A percentile compares a stretch with the other conserved stretches of the same genome.
These are phyloP conservation scores for Globisporangium cystogenes DNA, from an alignment of 352 stramenopile species.

Conservation along the genomic window DNA sequence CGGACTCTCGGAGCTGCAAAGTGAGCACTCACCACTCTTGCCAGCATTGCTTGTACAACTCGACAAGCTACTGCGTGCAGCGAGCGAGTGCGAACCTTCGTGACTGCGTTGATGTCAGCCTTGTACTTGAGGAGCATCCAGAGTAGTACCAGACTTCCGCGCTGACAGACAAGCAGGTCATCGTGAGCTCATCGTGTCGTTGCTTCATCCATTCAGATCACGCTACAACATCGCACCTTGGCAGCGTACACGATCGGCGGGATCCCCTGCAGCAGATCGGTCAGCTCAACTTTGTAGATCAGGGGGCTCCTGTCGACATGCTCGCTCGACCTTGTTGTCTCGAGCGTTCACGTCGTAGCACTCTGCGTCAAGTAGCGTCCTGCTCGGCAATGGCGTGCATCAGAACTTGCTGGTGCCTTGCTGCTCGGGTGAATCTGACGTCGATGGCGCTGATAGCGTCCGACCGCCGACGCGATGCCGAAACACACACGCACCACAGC, in stretches of 20 bases:
- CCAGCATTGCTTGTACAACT: neutral
- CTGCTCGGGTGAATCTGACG: too few species aligned
- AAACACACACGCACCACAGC: slow-evolving; percentile 35
- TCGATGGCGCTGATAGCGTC: neutral
- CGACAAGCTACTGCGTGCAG: neutral
- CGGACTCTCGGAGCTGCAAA: slow-evolving; percentile 41
- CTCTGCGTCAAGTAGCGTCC: slow-evolving; percentile 32
- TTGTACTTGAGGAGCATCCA: slow-evolving; percentile 49
- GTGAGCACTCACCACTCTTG: neutral
- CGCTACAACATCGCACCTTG: slow-evolving; percentile 25
- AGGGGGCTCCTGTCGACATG: neutral
- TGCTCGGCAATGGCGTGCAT: slow-evolving; percentile 3
- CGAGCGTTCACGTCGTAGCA: slow-evolving; percentile 53
- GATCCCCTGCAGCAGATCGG: slow-evolving; percentile 20
- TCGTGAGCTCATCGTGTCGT: too few species aligned
- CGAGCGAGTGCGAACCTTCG: slow-evolving; percentile 19
- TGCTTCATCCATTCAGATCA: neutral
- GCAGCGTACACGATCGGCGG: slow-evolving; percentile 57
- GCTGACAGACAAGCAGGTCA: slow-evolving; percentile 8
- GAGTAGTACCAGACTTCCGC: slow-evolving; percentile 39
- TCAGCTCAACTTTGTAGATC: too few species aligned
- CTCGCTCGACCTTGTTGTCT: slow-evolving; percentile 29
- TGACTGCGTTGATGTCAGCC: slow-evolving; percentile 46
- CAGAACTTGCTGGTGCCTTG: too few species aligned
- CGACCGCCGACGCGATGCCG: neutral